Evolutionary conservation across 345 rosid species (phyloP), one percentile per base, ranked within the genome.

Genomic region (Syzygium oleosum): DNA sequence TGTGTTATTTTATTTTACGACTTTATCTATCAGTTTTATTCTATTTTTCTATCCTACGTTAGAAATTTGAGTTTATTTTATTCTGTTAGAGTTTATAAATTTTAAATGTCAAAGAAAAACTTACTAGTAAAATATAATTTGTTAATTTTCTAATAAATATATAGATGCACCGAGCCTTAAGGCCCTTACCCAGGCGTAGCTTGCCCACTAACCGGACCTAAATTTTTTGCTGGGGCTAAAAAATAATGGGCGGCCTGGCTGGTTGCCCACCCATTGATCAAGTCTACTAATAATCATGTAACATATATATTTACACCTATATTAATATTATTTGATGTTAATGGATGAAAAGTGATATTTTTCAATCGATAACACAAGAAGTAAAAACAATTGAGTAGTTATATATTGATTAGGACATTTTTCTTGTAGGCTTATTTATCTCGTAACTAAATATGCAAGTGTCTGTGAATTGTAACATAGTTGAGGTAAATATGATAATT

Each of bases 161-260:
- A 23, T 23, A 23, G 63, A 56, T 13, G 2, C 13, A 14, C 1
- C 3, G 4, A 56, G 1, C n/a, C 63, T 21, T 55, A 5, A 22
- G 27, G 59, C 8, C 59, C 59, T 55, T 8, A 25, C 27, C 59
- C 12, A 55, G 11, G 59, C 3, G 7, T 55, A 55, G 21, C 59
- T 55, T 22, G 27, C 0, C 59, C 27, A 55, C 59, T 55, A 55
- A 15, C 9, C 12, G 9, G 9, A 55, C 25, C 12, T 55, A 55
- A 3, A 22, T 1, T 22, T 55, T 55, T 55, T 55, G 27, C 12
- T 22, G 5, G 5, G 59, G 59, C 59, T 55, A 5, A 55, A 55
- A 55, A 55, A 55, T 25, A 55, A 55, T 55, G 27, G 59, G 59
- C 1, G 11, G 12, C 4, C 1, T 22, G 27, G 0, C 2, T 2